Percentiles rank a stretch among this genome's conserved stretches.
These are phyloP conservation scores for Aspergillus texensis DNA, from an alignment of 2,329 filamentous ascomycete species.

Conservation along the genomic window DNA sequence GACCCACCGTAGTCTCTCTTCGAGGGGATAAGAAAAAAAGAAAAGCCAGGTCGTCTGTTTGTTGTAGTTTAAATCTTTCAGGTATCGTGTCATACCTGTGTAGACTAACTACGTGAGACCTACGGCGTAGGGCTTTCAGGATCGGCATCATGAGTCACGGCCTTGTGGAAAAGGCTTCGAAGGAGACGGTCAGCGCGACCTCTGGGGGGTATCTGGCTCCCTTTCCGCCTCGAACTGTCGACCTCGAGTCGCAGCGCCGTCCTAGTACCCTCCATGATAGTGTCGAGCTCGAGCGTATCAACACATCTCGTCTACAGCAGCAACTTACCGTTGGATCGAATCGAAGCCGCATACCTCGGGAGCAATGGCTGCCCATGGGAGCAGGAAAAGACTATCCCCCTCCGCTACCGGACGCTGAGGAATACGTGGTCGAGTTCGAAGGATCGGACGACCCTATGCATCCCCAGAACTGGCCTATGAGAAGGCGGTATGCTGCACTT, in stretches of 20 bases:
- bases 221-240: neutral
- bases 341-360: slow-evolving; percentile 19
- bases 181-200: neutral
- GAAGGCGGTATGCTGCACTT: slow-evolving; percentile 40
- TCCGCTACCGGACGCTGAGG: slow-evolving; percentile 50
- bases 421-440: slow-evolving; percentile 59
- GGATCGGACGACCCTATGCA: slow-evolving; percentile 54
- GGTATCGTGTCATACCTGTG: neutral
- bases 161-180: neutral
- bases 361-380: slow-evolving; percentile 22
- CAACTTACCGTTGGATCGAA: slow-evolving; percentile 22
- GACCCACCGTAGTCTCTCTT: neutral
- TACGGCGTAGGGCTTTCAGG: neutral
- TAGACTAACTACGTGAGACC: neutral
- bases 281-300: slow-evolving; percentile 19
- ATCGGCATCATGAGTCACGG: neutral
- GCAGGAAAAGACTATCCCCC: slow-evolving; percentile 53
- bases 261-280: neutral
- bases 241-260: neutral
- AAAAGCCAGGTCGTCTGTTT: neutral
- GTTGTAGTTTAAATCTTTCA: neutral
- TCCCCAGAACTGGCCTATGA: slow-evolving; percentile 54
- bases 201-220: neutral
- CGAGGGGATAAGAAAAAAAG: neutral
- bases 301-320: slow-evolving; percentile 23